Evolutionary conservation across 1,284 basidiomycete species (phyloP), one percentile per base, ranked within the genome.

Genomic region (Puccinia coronata): DNA sequence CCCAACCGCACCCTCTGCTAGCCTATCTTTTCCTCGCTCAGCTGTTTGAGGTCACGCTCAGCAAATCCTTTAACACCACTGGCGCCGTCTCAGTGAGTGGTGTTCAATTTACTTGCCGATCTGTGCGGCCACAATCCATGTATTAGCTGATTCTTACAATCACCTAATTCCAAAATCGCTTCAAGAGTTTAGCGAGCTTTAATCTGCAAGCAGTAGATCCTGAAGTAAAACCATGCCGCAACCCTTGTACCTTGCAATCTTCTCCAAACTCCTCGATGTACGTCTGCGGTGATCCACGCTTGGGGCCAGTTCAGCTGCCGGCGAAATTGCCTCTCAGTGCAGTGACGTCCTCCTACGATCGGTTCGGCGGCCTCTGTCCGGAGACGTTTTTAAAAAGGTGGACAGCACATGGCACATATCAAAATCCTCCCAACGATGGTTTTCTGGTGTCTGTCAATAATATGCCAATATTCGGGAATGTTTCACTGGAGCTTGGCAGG

Each of bases 271-370:
- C 57, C 9, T 31, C 57, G 5, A 2, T 25, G 28, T 59, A 59
- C 57, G 57, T 59, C 57, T 59, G 57, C 57, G 57, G 57, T 59
- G 57, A 59, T 31, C 57, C 57, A 31, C 57, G 57, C 57, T 59
- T 59, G 57, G 57, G 57, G 57, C 57, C 57, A 25, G 57, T 34
- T 31, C 57, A 59, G 34, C 57, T 59, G 34, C 57, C 57, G 18
- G 28, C 28, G 11, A 31, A 59, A 31, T 14, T 12, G 28, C 57
- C 57, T 34, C 28, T 59, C 28, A 59, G 31, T 59, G 28, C 57
- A 59, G 28, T 59, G 28, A 59, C 57, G 9, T 25, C 57, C 25
- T 59, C 57, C 28, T 59, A 59, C 57, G 57, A 59, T 34, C 57
- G 57, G 11, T 59, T 31, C 28, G 57, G 28, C 1, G 57, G 57